These are phyloP conservation scores for Malassezia equina DNA, from an alignment of 1,284 basidiomycete genomes.

Conservation along the genomic window DNA sequence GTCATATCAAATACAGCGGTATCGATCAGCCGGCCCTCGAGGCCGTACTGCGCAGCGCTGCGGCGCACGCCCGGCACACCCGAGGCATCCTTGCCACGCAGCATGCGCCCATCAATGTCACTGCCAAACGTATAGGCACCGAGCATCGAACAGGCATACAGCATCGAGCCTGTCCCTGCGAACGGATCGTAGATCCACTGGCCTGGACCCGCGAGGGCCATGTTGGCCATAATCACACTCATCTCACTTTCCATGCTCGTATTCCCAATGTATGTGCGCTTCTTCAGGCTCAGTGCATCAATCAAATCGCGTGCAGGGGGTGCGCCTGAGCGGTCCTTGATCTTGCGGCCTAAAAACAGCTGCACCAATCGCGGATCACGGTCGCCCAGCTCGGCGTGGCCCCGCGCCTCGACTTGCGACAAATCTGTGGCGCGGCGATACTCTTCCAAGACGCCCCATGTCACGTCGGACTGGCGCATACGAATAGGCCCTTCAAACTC, in stretches of 20 bases:
- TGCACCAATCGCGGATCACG: slow-evolving; percentile 31
- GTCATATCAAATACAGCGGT: slow-evolving; percentile 83
- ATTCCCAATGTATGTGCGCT: slow-evolving; percentile 76
- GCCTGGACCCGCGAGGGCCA: slow-evolving; percentile 74
- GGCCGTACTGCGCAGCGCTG: slow-evolving; percentile 71
- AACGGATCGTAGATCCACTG: slow-evolving; percentile 94
- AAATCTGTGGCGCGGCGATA: slow-evolving; percentile 53
- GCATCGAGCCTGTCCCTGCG: slow-evolving; percentile 89
- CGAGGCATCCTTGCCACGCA: slow-evolving; percentile 66
- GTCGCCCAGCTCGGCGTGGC: slow-evolving; percentile 25
- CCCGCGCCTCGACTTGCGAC: neutral
- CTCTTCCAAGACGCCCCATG: slow-evolving; percentile 77
- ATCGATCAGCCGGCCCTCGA: slow-evolving; percentile 66
- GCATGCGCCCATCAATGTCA: slow-evolving; percentile 93
- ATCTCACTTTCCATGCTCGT: slow-evolving; percentile 97
- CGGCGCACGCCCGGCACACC: slow-evolving; percentile 58
- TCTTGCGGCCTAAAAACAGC: slow-evolving; percentile 30
- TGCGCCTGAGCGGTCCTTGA: slow-evolving; percentile 12
- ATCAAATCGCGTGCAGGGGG: slow-evolving; percentile 37
- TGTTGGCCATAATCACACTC: slow-evolving; percentile 88
- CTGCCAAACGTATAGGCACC: slow-evolving; percentile 80
- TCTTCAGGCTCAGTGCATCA: slow-evolving; percentile 62
- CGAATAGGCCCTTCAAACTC: slow-evolving; percentile 69
- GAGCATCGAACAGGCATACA: slow-evolving; percentile 64
- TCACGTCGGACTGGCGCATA: slow-evolving; percentile 69